These are phyloP conservation scores for Xerocomellus chrysenteron DNA, from an alignment of 768 basidiomycete species.

Conservation along the genomic window DNA sequence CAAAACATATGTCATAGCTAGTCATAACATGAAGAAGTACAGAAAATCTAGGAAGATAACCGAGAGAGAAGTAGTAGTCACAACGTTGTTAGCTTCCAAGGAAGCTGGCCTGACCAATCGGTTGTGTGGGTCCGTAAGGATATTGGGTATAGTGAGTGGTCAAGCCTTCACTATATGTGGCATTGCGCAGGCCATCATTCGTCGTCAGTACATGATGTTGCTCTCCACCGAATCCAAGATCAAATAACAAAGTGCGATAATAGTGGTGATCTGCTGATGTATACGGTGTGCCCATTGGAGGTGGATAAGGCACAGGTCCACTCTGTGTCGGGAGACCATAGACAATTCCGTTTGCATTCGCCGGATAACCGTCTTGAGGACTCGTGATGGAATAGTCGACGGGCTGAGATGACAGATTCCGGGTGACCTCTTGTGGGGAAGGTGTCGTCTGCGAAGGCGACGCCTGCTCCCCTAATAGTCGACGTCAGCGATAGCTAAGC, in stretches of 20 bases:
- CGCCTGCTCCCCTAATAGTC: slow-evolving; percentile 18
- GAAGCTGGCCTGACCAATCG: slow-evolving; percentile 25
- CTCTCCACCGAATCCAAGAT: slow-evolving; percentile 62
- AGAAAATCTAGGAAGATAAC: slow-evolving; percentile 6
- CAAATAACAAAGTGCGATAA: slow-evolving; percentile 73
- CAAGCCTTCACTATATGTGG: slow-evolving; percentile 36
- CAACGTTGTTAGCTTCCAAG: slow-evolving; percentile 16
- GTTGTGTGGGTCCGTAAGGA: slow-evolving; percentile 30
- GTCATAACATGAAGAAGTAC: slow-evolving; percentile 8
- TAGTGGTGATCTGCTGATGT: slow-evolving; percentile 62
- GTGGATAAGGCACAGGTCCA: slow-evolving; percentile 18
- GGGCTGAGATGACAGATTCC: slow-evolving; percentile 10
- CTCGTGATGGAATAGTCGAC: slow-evolving; percentile 16
- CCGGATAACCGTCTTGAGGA: slow-evolving; percentile 20
- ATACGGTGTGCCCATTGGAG: slow-evolving; percentile 36
- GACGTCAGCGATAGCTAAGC: slow-evolving; percentile 9
- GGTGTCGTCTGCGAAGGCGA: slow-evolving; percentile 24
- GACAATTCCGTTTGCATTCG: slow-evolving; percentile 12
- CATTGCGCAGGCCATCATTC: slow-evolving; percentile 26
- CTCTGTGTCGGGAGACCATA: slow-evolving; percentile 14
- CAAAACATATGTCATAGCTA: slow-evolving; percentile 22
- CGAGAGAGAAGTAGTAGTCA: not conserved
- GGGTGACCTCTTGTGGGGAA: slow-evolving; percentile 20
- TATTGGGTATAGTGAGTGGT: slow-evolving; percentile 34
- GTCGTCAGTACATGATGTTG: slow-evolving; percentile 25